Percentiles rank a stretch among this genome's conserved stretches.
These are phyloP conservation scores for Fusarium duplospermum DNA, from an alignment of 2,329 filamentous ascomycete genomes.

Conservation along the genomic window DNA sequence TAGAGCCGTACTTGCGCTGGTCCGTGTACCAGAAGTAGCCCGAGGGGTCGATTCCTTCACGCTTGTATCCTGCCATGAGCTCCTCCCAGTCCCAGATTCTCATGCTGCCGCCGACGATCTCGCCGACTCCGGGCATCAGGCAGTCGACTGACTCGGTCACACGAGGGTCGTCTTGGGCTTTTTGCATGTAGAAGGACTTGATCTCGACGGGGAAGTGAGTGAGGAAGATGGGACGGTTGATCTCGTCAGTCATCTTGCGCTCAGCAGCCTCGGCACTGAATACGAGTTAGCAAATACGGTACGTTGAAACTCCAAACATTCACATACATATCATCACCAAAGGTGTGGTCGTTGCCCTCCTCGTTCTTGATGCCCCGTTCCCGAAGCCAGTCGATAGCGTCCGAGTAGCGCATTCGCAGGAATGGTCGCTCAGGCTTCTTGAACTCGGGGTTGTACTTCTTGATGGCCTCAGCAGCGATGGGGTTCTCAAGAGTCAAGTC, in stretches of 20 bases:
- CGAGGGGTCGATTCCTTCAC: slow-evolving; percentile 84
- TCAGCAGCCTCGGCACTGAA: slow-evolving; percentile 86
- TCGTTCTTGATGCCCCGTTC: slow-evolving; percentile 94
- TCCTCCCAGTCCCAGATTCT: slow-evolving; percentile 93
- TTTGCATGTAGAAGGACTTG: slow-evolving; percentile 99
- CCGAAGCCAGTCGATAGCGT: slow-evolving; percentile 93
- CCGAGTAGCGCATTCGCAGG: slow-evolving; percentile 92
- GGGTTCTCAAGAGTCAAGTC: slow-evolving; percentile 81
- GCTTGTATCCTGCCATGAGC: slow-evolving; percentile 87
- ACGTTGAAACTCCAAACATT: background rate
- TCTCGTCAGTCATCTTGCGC: slow-evolving; percentile 95
- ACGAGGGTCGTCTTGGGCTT: slow-evolving; percentile 79
- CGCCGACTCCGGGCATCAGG: slow-evolving; percentile 91
- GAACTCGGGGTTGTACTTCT: slow-evolving; percentile 93
- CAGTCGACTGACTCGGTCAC: slow-evolving; percentile 94
- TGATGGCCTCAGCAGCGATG: slow-evolving; percentile 77
- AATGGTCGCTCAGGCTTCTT: slow-evolving; percentile 85
- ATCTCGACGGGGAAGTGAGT: slow-evolving; percentile 98
- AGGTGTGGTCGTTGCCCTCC: slow-evolving; percentile 87
- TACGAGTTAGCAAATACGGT: background rate
- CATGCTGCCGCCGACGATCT: slow-evolving; percentile 97
- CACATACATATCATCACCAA: slow-evolving; percentile 86
- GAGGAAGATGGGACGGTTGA: slow-evolving; percentile 94
- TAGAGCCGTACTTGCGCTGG: slow-evolving; percentile 92
- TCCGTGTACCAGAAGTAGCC: slow-evolving; percentile 99